phyloP scores from a whole-genome alignment of 139 green algal genomes.

The Coccomyxa sp. region DNA sequence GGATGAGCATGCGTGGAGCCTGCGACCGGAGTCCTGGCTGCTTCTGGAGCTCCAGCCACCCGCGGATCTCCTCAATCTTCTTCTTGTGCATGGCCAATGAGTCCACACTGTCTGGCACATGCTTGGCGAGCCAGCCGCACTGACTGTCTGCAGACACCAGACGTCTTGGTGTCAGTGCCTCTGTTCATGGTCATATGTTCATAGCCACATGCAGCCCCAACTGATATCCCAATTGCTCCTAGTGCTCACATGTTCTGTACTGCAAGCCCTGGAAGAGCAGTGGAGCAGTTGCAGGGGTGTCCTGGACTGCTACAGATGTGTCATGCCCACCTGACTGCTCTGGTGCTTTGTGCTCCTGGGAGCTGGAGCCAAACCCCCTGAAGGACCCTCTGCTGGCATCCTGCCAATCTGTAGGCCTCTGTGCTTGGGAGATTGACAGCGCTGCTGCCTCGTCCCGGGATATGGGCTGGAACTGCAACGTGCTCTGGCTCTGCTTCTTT shows the following conservation, averaged over 20 bases:
- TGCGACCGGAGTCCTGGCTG: background rate
- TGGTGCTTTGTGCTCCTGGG: background rate
- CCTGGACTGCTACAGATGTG: too few species aligned
- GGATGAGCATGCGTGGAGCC: constrained; percentile 25
- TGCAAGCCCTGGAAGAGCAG: too few species aligned
- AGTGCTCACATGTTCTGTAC: too few species aligned
- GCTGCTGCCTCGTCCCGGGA: background rate
- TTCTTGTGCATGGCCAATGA: constrained; percentile 60
- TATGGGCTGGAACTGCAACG: too few species aligned
- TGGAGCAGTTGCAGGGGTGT: too few species aligned
- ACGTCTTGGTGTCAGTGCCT: too few species aligned
- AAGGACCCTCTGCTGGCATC: background rate
- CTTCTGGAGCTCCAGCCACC: constrained; percentile 52
- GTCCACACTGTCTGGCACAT: constrained; percentile 33
- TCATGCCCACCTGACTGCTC: background rate
- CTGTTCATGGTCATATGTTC: too few species aligned
- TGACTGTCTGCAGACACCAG: background rate
- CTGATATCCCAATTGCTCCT: too few species aligned
- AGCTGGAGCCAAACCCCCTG: background rate
- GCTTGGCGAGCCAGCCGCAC: constrained; percentile 45
- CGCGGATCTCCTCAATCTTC: constrained; percentile 62
- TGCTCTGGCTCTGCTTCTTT: background rate
- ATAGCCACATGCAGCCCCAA: too few species aligned
- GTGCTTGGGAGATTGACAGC: background rate
- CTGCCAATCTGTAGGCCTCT: background rate